A percentile compares a stretch with the other conserved stretches of the same genome.
These are phyloP conservation scores for Metschnikowia gruessii DNA, from an alignment of 805 yeast genomes.

Conservation along the genomic window DNA sequence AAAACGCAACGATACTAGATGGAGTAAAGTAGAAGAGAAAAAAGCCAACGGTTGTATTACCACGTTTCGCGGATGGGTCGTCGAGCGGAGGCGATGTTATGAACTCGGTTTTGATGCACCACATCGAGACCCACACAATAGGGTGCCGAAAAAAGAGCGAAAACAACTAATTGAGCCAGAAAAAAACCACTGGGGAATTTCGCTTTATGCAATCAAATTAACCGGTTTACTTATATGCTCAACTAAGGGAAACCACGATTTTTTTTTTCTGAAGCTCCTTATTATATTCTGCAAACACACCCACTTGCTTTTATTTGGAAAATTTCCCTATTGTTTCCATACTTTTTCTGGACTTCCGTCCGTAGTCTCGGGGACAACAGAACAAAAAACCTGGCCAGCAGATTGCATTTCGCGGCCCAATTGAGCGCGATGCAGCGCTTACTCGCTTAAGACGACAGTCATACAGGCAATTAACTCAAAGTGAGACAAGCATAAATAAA, in stretches of 20 bases:
- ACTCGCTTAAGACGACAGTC: slow-evolving; percentile 1
- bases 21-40: neutral
- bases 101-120: slow-evolving; percentile 7
- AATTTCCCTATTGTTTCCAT: neutral
- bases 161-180: slow-evolving; percentile 1
- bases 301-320: too few species aligned
- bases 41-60: neutral
- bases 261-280: too few species aligned
- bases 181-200: neutral
- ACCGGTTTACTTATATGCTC: neutral
- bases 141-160: slow-evolving; percentile 1
- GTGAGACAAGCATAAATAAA: neutral
- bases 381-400: neutral
- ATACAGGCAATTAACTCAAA: too few species aligned
- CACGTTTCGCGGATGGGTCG: slow-evolving; percentile 6
- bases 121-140: slow-evolving; percentile 8
- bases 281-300: too few species aligned
- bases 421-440: neutral
- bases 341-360: neutral
- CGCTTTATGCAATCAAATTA: too few species aligned
- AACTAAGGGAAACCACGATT: too few species aligned
- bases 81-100: slow-evolving; percentile 8
- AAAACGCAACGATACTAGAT: neutral
- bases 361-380: neutral
- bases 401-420: neutral